Evolutionary conservation across 2,329 filamentous ascomycete species (phyloP).

Genomic region (Exophiala spinifera): DNA sequence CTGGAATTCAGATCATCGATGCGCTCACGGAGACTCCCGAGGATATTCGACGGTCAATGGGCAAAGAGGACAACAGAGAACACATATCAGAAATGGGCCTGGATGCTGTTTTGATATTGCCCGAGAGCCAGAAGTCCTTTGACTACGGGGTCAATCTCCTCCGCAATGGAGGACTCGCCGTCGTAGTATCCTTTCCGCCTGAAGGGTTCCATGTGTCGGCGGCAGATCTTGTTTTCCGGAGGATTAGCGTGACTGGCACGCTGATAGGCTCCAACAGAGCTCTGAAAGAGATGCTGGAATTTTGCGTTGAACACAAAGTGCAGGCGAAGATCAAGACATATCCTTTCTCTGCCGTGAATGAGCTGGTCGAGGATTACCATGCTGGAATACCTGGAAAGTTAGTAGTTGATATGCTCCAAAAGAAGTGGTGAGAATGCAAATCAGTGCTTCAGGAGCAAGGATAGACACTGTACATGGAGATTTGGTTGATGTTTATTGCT

Average conservation of each 20-base stretch:
- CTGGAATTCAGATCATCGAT: conserved; percentile 45
- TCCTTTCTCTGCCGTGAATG: conserved; percentile 21
- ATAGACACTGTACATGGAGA: no score
- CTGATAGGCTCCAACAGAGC: conserved; percentile 46
- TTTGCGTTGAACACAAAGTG: conserved; percentile 35
- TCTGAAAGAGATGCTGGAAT: conserved; percentile 64
- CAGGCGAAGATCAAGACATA: conserved; percentile 18
- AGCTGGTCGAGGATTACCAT: conserved; percentile 26
- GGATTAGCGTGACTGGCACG: conserved; percentile 40
- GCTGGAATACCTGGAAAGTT: conserved; percentile 23
- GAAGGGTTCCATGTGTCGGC: conserved; percentile 10
- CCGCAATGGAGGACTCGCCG: conserved; percentile 33
- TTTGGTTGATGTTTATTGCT: no score
- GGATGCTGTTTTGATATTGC: conserved; percentile 44
- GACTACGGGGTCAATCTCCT: conserved; percentile 33
- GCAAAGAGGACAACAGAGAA: conserved; percentile 14
- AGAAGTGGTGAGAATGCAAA: not conserved
- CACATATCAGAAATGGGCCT: conserved; percentile 41
- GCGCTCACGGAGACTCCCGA: conserved; percentile 35
- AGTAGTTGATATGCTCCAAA: conserved; percentile 8
- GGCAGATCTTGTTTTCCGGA: conserved; percentile 32
- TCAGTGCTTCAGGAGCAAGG: no score
- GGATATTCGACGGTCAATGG: conserved; percentile 32
- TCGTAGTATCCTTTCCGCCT: conserved; percentile 33
- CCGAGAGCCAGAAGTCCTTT: conserved; percentile 39